Conservation (phyloP, 257 asterid species). For the Fraxinus anomala region DNA sequence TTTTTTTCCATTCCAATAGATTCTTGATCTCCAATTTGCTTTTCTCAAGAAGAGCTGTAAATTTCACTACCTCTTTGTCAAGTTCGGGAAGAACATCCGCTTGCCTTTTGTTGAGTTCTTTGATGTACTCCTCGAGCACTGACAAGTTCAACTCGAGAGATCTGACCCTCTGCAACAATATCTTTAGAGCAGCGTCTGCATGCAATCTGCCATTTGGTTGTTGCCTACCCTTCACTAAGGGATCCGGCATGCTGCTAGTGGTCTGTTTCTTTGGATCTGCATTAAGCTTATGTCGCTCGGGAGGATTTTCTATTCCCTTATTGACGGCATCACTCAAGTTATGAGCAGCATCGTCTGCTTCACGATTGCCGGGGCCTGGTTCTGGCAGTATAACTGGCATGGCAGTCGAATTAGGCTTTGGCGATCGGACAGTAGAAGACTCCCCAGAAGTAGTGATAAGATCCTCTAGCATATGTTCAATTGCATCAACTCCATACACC, state of each 20-base stretch:
- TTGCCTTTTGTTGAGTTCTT: conserved; percentile 69
- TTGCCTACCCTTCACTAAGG: conserved; percentile 49
- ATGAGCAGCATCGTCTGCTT: conserved; percentile 31
- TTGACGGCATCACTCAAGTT: conserved; percentile 35
- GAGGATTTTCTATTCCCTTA: conserved; percentile 41
- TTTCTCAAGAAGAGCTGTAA: conserved; percentile 61
- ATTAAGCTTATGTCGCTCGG: conserved; percentile 42
- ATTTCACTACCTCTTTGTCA: conserved; percentile 60
- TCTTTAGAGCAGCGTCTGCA: conserved; percentile 91
- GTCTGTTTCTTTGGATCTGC: conserved; percentile 46
- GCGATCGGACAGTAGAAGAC: conserved; percentile 38
- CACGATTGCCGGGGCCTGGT: conserved; percentile 35
- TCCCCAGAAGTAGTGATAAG: conserved; percentile 67
- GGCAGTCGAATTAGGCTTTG: conserved; percentile 51
- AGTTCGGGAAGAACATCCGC: conserved; percentile 76
- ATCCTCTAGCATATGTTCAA: conserved; percentile 97
- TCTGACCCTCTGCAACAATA: conserved; percentile 85
- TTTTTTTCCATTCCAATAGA: conserved; percentile 77
- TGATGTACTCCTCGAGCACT: conserved; percentile 83
- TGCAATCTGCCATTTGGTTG: conserved; percentile 68
- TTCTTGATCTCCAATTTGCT: conserved; percentile 70
- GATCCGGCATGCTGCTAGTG: conserved; percentile 43
- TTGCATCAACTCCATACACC: conserved; percentile 94
- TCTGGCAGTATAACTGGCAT: conserved; percentile 45
- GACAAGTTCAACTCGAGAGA: conserved; percentile 77